Evolutionary conservation across 306 rosid species (phyloP).

Genomic region (Cucurbita pepo): DNA sequence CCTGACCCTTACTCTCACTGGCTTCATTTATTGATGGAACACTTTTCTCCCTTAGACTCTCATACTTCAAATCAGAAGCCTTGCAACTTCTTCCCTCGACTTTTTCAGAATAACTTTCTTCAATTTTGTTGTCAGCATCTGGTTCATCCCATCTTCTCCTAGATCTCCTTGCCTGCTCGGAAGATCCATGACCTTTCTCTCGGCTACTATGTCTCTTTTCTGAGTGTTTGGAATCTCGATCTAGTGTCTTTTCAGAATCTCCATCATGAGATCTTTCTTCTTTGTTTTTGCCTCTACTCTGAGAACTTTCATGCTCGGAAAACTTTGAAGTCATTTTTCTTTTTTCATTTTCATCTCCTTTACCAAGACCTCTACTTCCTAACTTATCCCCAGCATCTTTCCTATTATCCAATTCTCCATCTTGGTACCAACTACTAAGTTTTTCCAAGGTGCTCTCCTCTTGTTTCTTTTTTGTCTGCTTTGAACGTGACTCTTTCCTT

Average conservation of each 20-base stretch:
- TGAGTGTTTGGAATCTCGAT: conserved; percentile 40
- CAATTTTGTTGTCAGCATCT: conserved; percentile 32
- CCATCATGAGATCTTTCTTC: conserved; percentile 35
- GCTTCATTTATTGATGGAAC: conserved; percentile 51
- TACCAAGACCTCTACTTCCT: conserved; percentile 22
- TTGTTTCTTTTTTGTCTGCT: conserved; percentile 59
- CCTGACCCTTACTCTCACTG: conserved; percentile 42
- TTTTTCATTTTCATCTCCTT: conserved; percentile 36
- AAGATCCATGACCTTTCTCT: conserved; percentile 62
- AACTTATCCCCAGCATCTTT: conserved; percentile 43
- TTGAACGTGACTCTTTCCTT: conserved; percentile 41
- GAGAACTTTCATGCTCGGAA: conserved; percentile 37
- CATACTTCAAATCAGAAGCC: conserved; percentile 43
- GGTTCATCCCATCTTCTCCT: conserved; percentile 94
- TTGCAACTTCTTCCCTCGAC: conserved; percentile 33
- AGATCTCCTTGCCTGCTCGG: conserved; percentile 49
- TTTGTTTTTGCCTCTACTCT: conserved; percentile 31
- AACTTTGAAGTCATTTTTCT: conserved; percentile 35
- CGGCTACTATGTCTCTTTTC: conserved; percentile 50
- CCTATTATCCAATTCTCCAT: conserved; percentile 65
- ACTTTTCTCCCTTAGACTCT: conserved; percentile 48
- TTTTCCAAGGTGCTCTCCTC: conserved; percentile 90
- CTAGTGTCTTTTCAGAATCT: conserved; percentile 35
- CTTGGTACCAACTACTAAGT: conserved; percentile 85
- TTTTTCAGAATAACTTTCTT: conserved; percentile 42